A percentile compares a stretch with the other conserved stretches of the same genome.
These are phyloP conservation scores for Metschnikowia bowlesiae DNA, from an alignment of 805 yeast genomes.

Conservation along the genomic window DNA sequence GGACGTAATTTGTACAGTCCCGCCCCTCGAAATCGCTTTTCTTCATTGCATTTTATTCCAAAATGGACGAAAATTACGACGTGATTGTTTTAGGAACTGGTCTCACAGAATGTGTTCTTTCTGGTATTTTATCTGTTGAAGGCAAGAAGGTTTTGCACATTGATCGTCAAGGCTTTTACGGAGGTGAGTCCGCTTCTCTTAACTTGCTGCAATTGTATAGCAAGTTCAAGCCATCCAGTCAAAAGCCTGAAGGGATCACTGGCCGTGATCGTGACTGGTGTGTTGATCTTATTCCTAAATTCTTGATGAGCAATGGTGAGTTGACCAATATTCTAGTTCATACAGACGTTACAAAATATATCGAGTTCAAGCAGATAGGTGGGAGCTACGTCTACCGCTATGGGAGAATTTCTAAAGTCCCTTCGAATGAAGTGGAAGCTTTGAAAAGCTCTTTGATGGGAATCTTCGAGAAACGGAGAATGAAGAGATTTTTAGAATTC, in stretches of 20 bases:
- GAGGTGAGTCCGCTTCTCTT: constrained; percentile 87
- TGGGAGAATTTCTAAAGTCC: constrained; percentile 92
- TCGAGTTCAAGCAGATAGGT: constrained; percentile 94
- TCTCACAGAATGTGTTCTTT: constrained; percentile 92
- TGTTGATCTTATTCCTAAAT: constrained; percentile 94
- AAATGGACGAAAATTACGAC: constrained; percentile 94
- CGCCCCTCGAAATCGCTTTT: constrained; percentile 1
- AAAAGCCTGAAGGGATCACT: constrained; percentile 60
- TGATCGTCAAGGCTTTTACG: constrained; percentile 94
- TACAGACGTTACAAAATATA: constrained; percentile 92
- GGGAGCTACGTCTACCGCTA: constrained; percentile 91
- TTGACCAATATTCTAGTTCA: constrained; percentile 91
- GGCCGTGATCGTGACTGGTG: constrained; percentile 98
- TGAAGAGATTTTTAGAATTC: constrained; percentile 87
- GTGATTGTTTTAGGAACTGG: constrained; percentile 94
- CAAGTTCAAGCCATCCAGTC: constrained; percentile 77
- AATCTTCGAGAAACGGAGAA: constrained; percentile 89
- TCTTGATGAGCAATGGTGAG: constrained; percentile 96
- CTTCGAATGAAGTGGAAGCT: constrained; percentile 89
- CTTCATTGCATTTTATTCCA: background rate
- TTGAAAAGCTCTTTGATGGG: constrained; percentile 91
- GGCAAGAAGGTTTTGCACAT: constrained; percentile 96
- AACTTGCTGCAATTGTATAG: constrained; percentile 64
- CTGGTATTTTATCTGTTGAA: constrained; percentile 93
- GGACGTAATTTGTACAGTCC: background rate